A percentile compares a stretch with the other conserved stretches of the same genome.
Evolutionary conservation across 225 moss, liverwort and hornwort genomes (phyloP).

Genomic region (Rhytidiadelphus loreus): DNA sequence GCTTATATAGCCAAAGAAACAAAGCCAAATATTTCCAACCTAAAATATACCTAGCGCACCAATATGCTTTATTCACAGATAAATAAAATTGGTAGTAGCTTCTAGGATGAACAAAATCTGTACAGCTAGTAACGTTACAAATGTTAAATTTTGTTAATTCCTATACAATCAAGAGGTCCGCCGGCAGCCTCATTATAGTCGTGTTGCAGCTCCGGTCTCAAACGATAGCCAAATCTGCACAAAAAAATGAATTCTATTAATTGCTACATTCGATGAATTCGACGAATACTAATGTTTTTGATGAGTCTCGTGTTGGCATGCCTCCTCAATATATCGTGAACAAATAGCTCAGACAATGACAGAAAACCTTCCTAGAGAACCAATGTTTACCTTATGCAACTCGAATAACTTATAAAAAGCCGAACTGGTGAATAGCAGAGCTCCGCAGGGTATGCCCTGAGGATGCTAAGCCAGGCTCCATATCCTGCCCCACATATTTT

Average conservation of each 20-base stretch:
- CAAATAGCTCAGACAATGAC: not conserved
- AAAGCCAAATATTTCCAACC: not conserved
- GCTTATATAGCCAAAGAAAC: not conserved
- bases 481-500: slow-evolving; percentile 1
- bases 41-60: not conserved
- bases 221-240: slow-evolving; percentile 22
- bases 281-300: not conserved
- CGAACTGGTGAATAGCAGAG: slow-evolving; percentile 3
- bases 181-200: not conserved
- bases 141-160: slow-evolving; percentile 4
- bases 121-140: slow-evolving; percentile 40
- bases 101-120: slow-evolving; percentile 20
- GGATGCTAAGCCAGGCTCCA: slow-evolving; percentile 6
- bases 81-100: slow-evolving; percentile 15
- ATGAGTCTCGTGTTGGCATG: not conserved
- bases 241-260: not conserved
- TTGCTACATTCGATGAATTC: not conserved
- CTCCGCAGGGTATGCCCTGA: not conserved
- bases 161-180: slow-evolving; percentile 6
- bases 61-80: slow-evolving; percentile 26
- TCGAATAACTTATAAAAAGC: not conserved
- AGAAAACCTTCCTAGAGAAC: not conserved
- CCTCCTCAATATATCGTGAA: not conserved
- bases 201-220: not conserved
- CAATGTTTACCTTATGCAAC: slow-evolving; percentile 18